phyloP scores from a whole-genome alignment of 768 basidiomycete genomes.

The Pleurotus djamor region DNA sequence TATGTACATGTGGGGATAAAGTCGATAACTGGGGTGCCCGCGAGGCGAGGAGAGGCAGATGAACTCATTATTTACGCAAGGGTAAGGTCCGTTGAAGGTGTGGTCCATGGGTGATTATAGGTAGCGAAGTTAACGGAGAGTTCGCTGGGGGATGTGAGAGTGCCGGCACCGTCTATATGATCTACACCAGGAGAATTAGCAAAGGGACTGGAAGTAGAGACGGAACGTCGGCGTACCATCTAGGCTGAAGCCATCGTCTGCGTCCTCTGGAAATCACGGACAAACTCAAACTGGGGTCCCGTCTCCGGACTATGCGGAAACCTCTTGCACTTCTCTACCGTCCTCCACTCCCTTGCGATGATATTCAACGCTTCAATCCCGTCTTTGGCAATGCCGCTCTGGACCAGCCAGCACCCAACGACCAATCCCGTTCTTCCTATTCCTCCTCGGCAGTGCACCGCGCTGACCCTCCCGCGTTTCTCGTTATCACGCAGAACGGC shows the following conservation, averaged over 20 bases:
- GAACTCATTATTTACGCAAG: background rate
- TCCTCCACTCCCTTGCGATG: slow-evolving; percentile 69
- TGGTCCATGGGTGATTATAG: too few species aligned
- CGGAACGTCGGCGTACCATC: background rate
- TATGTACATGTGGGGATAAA: background rate
- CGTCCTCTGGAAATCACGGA: slow-evolving; percentile 47
- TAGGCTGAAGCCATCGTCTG: background rate
- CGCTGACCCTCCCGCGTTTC: slow-evolving; percentile 53
- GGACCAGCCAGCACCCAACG: slow-evolving; percentile 74
- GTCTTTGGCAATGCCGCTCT: slow-evolving; percentile 57
- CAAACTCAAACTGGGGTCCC: slow-evolving; percentile 75
- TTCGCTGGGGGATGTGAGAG: too few species aligned
- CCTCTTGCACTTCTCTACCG: slow-evolving; percentile 73
- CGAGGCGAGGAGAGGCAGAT: background rate
- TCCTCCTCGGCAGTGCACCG: slow-evolving; percentile 79
- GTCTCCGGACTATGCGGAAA: slow-evolving; percentile 81
- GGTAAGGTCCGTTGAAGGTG: background rate
- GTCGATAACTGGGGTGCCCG: background rate
- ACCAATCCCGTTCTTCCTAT: slow-evolving; percentile 66
- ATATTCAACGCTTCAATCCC: slow-evolving; percentile 64
- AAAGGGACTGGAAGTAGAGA: background rate
- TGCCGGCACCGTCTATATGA: too few species aligned
- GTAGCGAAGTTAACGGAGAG: too few species aligned
- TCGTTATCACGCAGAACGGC: slow-evolving; percentile 61
- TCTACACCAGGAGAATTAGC: background rate